Conservation (phyloP, 176 grass and related monocot species). For the Carex parvula region DNA sequence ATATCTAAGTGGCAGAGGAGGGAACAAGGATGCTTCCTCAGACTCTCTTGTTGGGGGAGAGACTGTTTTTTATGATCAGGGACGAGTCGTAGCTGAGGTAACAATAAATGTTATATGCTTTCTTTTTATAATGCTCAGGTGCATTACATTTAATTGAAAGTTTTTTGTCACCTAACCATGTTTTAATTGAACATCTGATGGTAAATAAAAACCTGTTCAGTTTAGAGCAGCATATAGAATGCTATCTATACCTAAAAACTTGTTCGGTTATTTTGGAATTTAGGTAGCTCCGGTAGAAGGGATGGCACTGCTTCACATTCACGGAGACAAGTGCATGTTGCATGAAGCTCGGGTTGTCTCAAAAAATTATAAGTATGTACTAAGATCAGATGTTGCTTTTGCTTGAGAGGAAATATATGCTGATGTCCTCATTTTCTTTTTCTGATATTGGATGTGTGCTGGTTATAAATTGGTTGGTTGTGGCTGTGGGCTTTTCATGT, state of each 20-base stretch:
- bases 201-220: background rate
- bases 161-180: background rate
- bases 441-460: background rate
- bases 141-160: background rate
- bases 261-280: background rate
- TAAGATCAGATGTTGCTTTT: constrained; percentile 84
- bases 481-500: background rate
- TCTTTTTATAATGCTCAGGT: background rate
- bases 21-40: constrained; percentile 47
- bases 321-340: constrained; percentile 89
- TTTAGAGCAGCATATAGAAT: background rate
- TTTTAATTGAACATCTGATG: background rate
- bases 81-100: constrained; percentile 82
- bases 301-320: constrained; percentile 82
- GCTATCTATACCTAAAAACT: background rate
- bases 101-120: background rate
- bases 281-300: constrained; percentile 82
- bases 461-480: background rate
- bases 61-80: constrained; percentile 91
- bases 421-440: background rate
- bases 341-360: constrained; percentile 85
- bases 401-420: constrained; percentile 30
- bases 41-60: constrained; percentile 72
- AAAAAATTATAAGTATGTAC: constrained; percentile 73
- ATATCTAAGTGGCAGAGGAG: constrained; percentile 70